Evolutionary conservation across 176 grass and related monocot species (phyloP).

Genomic region (Dactylis glomerata): DNA sequence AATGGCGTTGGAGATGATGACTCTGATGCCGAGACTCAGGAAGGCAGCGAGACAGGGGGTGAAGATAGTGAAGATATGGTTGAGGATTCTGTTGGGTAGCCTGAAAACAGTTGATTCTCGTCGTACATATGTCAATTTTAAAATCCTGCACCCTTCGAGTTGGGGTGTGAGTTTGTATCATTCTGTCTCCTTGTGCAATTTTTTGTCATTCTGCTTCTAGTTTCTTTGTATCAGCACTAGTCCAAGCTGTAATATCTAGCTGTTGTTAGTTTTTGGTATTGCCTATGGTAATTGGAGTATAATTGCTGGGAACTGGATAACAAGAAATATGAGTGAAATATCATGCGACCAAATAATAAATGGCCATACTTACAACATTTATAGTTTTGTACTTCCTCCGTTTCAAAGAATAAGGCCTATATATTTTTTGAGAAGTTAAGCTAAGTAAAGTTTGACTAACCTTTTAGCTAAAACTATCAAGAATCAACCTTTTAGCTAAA

Average conservation of each 20-base stretch:
- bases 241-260: constrained; percentile 17
- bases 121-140: constrained; percentile 30
- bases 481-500: no score
- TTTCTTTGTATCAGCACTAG: background rate
- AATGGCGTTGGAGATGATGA: constrained; percentile 27
- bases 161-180: background rate
- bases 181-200: background rate
- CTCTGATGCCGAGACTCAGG: constrained; percentile 67
- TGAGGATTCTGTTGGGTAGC: constrained; percentile 65
- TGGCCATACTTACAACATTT: background rate
- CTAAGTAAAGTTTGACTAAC: no score
- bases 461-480: no score
- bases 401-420: no score
- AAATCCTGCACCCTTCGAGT: background rate
- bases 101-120: background rate
- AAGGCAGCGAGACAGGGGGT: constrained; percentile 39
- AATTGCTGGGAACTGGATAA: background rate
- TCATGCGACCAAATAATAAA: background rate
- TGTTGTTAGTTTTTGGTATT: background rate
- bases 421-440: no score
- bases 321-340: background rate
- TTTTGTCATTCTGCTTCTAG: background rate
- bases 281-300: background rate
- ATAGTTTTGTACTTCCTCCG: background rate
- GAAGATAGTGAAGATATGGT: constrained; percentile 42